Conservation (phyloP, 345 rosid genomes). For the Sisymbrium irio region DNA sequence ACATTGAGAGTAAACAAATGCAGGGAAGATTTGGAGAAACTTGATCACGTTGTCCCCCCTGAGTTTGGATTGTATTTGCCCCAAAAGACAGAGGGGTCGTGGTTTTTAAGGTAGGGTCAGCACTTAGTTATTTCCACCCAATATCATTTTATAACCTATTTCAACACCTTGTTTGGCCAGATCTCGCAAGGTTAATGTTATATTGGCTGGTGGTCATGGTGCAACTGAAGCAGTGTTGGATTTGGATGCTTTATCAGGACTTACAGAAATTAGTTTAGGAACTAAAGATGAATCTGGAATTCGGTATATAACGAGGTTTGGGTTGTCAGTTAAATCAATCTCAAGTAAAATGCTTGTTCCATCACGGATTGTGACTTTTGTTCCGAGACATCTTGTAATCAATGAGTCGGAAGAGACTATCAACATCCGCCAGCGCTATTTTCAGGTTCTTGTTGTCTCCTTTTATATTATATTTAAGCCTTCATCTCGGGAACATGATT, state of each 20-base stretch:
- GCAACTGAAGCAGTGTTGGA: slow-evolving; percentile 62
- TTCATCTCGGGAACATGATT: slow-evolving; percentile 19
- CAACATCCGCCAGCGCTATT: slow-evolving; percentile 66
- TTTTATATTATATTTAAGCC: neutral
- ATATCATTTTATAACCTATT: slow-evolving; percentile 14
- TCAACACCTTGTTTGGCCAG: slow-evolving; percentile 40
- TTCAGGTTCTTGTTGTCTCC: slow-evolving; percentile 56
- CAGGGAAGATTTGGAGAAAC: slow-evolving; percentile 63
- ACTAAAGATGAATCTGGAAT: slow-evolving; percentile 49
- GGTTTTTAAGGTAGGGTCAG: slow-evolving; percentile 65
- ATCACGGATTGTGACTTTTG: slow-evolving; percentile 62
- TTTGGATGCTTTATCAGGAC: slow-evolving; percentile 84
- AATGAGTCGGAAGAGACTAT: slow-evolving; percentile 69
- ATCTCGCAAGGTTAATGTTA: slow-evolving; percentile 60
- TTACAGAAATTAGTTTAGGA: slow-evolving; percentile 74
- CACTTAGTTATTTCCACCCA: slow-evolving; percentile 5
- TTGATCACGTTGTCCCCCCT: slow-evolving; percentile 49
- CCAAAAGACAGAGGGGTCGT: slow-evolving; percentile 62
- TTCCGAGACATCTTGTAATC: slow-evolving; percentile 68
- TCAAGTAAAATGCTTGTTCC: slow-evolving; percentile 50
- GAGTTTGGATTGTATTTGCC: slow-evolving; percentile 68
- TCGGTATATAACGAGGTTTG: slow-evolving; percentile 63
- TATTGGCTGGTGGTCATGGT: slow-evolving; percentile 46
- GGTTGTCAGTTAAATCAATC: slow-evolving; percentile 60
- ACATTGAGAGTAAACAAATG: slow-evolving; percentile 29